Conservation (phyloP, 176 grass and related monocot species). For the Carex littledalei region DNA sequence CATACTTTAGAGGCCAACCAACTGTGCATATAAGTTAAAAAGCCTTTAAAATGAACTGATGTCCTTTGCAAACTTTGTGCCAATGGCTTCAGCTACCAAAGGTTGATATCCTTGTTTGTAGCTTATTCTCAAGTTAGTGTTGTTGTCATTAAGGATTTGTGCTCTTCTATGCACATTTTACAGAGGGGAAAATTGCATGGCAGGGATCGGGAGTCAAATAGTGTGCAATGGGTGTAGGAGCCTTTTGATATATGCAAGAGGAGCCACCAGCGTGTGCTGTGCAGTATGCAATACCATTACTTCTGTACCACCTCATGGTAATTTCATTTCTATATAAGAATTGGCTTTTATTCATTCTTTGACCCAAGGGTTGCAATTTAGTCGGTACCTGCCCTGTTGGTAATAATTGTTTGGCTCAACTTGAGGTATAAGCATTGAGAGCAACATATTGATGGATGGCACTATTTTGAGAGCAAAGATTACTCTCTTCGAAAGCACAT, state of each 20-base stretch:
- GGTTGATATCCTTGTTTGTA: neutral
- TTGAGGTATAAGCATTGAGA: neutral
- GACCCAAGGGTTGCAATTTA: neutral
- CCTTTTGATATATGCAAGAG: conserved; percentile 57
- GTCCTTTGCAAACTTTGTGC: no score
- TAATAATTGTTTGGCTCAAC: neutral
- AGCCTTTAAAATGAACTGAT: neutral
- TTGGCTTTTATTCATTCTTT: neutral
- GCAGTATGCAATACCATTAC: conserved; percentile 65
- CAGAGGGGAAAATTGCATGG: neutral
- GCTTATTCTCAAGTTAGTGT: neutral
- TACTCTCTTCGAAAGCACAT: neutral
- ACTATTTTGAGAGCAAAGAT: neutral
- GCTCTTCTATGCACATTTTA: neutral
- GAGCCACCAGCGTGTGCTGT: conserved; percentile 73
- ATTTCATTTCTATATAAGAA: neutral
- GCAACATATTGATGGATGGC: neutral
- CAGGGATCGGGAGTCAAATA: conserved; percentile 80
- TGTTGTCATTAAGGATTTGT: neutral
- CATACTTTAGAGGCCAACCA: neutral
- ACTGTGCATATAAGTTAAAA: neutral
- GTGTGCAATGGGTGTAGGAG: conserved; percentile 69
- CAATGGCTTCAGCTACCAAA: neutral
- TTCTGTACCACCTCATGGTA: conserved; percentile 58
- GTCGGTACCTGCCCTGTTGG: neutral